A percentile compares a stretch with the other conserved stretches of the same genome.
Evolutionary conservation across 768 basidiomycete genomes (phyloP).

Genomic region (Russula olivacea): DNA sequence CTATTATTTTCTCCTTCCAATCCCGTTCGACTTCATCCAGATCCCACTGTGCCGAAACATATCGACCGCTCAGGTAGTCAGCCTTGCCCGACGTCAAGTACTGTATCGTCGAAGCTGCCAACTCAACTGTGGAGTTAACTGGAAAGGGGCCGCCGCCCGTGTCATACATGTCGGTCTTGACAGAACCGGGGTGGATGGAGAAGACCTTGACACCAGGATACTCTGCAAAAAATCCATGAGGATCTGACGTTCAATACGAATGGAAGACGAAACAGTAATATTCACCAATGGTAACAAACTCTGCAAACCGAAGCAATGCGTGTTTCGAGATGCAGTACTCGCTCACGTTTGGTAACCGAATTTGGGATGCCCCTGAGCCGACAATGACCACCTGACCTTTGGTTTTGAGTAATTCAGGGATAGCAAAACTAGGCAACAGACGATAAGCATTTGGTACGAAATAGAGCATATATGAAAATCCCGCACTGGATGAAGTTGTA

Average conservation of each 20-base stretch:
- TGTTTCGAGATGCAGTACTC: conserved; percentile 17
- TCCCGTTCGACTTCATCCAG: conserved; percentile 6
- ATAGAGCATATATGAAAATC: background rate
- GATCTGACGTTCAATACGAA: background rate
- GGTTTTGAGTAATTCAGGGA: conserved; percentile 10
- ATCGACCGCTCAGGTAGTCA: conserved; percentile 9
- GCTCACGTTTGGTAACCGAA: background rate
- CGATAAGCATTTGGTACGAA: background rate
- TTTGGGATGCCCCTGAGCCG: background rate
- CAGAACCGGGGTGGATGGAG: background rate
- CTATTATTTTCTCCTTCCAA: conserved; percentile 14
- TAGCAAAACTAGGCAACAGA: background rate
- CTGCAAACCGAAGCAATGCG: conserved; percentile 6
- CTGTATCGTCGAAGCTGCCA: conserved; percentile 5
- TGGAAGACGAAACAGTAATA: background rate
- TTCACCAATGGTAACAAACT: conserved; percentile 15
- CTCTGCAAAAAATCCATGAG: background rate
- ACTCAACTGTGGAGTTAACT: background rate
- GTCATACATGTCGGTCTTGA: background rate
- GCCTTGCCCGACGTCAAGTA: conserved; percentile 10
- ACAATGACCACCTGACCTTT: conserved; percentile 6
- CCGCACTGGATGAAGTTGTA: conserved; percentile 15
- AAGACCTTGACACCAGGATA: conserved; percentile 9
- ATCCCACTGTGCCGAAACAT: conserved; percentile 7
- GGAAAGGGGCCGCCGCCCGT: too few relatives aligned